phyloP scores from a whole-genome alignment of 345 rosid genomes.

The sweet orange (Citrus sinensis) region DVS_A1.0 CM039165.1:33124001-33124500 shows the following conservation, averaged over 20 bases:
- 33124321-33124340: neutral
- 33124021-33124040: neutral
- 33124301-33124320: neutral
- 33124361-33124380: neutral
- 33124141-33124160: neutral
- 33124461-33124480: too few relatives aligned
- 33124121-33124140: neutral
- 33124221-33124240: too few relatives aligned
- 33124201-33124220: neutral
- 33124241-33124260: neutral
- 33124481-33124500: too few relatives aligned
- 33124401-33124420: neutral
- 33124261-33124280: neutral
- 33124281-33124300: neutral
- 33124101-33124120: neutral
- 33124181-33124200: neutral
- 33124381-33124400: neutral
- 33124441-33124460: too few relatives aligned
- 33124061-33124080: neutral
- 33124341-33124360: neutral
- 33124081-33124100: neutral
- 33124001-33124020: too few relatives aligned
- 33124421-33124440: too few relatives aligned
- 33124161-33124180: neutral
- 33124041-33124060: too few relatives aligned